These are phyloP conservation scores for Wickerhamomyces subpelliculosus DNA, from an alignment of 805 yeast species.

Conservation along the genomic window DNA sequence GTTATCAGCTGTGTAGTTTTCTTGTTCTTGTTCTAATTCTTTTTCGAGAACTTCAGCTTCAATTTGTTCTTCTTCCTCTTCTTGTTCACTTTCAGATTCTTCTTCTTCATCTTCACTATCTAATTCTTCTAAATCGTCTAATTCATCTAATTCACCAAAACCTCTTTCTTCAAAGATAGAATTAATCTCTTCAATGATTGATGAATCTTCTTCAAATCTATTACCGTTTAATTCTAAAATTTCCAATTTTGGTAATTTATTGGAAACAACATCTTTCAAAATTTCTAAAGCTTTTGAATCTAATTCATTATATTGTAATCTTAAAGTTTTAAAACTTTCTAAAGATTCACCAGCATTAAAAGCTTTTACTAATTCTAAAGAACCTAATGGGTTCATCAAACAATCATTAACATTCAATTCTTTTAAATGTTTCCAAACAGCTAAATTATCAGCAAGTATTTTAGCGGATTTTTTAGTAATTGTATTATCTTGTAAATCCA, in stretches of 20 bases:
- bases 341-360: slow-evolving; percentile 34
- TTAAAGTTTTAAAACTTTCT: slow-evolving; percentile 47
- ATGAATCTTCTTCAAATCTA: slow-evolving; percentile 83
- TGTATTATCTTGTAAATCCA: slow-evolving; percentile 95
- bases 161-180: slow-evolving; percentile 67
- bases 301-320: slow-evolving; percentile 85
- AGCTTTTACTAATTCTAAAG: slow-evolving; percentile 44
- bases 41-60: slow-evolving; percentile 34
- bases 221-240: slow-evolving; percentile 87
- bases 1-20: slow-evolving; percentile 33
- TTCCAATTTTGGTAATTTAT: slow-evolving; percentile 53
- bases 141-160: slow-evolving; percentile 79
- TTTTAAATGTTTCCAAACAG: slow-evolving; percentile 56
- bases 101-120: slow-evolving; percentile 53
- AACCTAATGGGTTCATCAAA: slow-evolving; percentile 74
- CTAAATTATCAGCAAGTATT: slow-evolving; percentile 55
- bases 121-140: slow-evolving; percentile 89
- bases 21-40: slow-evolving; percentile 33
- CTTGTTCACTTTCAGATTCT: slow-evolving; percentile 30
- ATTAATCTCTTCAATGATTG: slow-evolving; percentile 51
- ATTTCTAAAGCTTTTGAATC: slow-evolving; percentile 54
- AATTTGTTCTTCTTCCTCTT: slow-evolving; percentile 37
- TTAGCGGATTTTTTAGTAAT: slow-evolving; percentile 65
- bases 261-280: slow-evolving; percentile 47
- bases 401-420: slow-evolving; percentile 90